These are phyloP conservation scores for Ogataea kodamae DNA, from an alignment of 805 yeast species.

Conservation along the genomic window DNA sequence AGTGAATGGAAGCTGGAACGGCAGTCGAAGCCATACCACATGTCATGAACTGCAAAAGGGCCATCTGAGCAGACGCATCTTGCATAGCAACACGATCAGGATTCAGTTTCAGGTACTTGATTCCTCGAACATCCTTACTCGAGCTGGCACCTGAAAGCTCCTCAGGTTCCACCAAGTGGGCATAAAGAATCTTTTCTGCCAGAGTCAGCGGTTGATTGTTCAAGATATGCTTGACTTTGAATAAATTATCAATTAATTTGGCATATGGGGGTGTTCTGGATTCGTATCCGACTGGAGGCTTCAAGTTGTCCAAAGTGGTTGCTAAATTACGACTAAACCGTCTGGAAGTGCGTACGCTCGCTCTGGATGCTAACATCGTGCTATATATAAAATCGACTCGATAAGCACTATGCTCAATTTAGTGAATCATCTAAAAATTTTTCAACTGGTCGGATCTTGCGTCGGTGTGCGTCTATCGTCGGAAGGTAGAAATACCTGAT, in stretches of 20 bases:
- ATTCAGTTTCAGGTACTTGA: conserved; percentile 85
- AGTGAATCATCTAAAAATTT: conserved; percentile 16
- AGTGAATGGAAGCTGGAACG: conserved; percentile 93
- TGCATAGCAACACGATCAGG: conserved; percentile 99
- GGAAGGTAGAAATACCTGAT: conserved; percentile 15
- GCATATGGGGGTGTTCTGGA: conserved; percentile 87
- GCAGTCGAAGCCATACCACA: conserved; percentile 90
- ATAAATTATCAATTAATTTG: conserved; percentile 62
- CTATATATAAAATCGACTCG: conserved; percentile 5
- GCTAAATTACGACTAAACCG: conserved; percentile 25
- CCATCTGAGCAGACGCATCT: conserved; percentile 99
- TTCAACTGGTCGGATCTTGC: conserved; percentile 4
- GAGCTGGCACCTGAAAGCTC: conserved; percentile 58
- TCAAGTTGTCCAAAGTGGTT: conserved; percentile 25
- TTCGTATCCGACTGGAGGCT: conserved; percentile 56
- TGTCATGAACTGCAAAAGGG: conserved; percentile 92
- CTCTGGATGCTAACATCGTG: conserved; percentile 14
- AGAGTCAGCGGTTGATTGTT: conserved; percentile 70
- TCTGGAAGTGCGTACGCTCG: conserved; percentile 7
- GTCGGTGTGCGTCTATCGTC: conserved; percentile 7
- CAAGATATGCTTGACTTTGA: conserved; percentile 33
- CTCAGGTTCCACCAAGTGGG: conserved; percentile 92
- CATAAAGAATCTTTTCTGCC: conserved; percentile 93
- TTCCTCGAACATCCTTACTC: conserved; percentile 60
- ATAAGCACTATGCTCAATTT: conserved; percentile 8